These are phyloP conservation scores for Wolfiporia cocos DNA, from an alignment of 1,284 basidiomycete species.

Conservation along the genomic window DNA sequence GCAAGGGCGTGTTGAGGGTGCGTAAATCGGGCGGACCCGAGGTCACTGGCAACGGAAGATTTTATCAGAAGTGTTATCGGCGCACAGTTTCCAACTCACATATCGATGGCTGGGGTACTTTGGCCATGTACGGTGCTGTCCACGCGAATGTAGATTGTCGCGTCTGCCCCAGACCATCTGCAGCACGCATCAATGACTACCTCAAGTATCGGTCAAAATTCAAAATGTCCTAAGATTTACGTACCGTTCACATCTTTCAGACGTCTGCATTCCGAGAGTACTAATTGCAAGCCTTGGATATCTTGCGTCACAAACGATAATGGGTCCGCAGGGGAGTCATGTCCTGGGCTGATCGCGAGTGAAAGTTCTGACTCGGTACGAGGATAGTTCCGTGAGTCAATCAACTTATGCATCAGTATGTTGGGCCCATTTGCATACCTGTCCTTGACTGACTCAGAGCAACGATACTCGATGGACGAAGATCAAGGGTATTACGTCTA, in stretches of 20 bases:
- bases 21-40: constrained; percentile 49
- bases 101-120: constrained; percentile 16
- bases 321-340: constrained; percentile 21
- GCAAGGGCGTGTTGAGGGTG: constrained; percentile 34
- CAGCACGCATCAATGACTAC: too few relatives aligned
- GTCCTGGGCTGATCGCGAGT: constrained; percentile 40
- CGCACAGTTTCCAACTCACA: constrained; percentile 10
- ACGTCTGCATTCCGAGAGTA: constrained; percentile 45
- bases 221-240: too few relatives aligned
- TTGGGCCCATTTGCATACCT: constrained; percentile 14
- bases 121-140: constrained; percentile 24
- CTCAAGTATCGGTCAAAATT: too few relatives aligned
- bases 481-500: constrained; percentile 19
- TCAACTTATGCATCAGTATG: neutral
- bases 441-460: constrained; percentile 17
- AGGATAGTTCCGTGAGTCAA: neutral
- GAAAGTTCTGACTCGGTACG: constrained; percentile 27
- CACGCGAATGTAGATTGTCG: constrained; percentile 21
- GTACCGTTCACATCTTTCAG: constrained; percentile 36
- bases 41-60: constrained; percentile 28
- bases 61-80: neutral
- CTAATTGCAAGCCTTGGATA: constrained; percentile 34
- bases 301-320: constrained; percentile 42
- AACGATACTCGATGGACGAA: constrained; percentile 12
- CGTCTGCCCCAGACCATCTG: too few relatives aligned